phyloP scores from a whole-genome alignment of 2,329 filamentous ascomycete species.

The Aspergillus ochraceus region DNA sequence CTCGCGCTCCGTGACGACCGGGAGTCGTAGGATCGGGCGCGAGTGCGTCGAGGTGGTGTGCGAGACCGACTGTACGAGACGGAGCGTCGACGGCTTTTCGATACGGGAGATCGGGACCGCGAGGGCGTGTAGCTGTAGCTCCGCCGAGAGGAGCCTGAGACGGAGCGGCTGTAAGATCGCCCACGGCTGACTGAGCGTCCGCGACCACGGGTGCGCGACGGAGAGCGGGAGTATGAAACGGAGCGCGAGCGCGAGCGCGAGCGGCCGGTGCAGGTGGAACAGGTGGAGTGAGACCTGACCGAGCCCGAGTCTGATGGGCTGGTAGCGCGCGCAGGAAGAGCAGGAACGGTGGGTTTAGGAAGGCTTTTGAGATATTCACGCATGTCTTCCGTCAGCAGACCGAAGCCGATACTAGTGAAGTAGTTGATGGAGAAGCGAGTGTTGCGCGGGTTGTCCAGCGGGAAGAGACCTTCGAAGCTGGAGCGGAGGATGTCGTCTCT shows the following conservation, averaged over 20 bases:
- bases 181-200: conserved; percentile 25
- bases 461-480: conserved; percentile 83
- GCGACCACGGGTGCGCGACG: conserved; percentile 31
- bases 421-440: conserved; percentile 98
- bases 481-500: conserved; percentile 76
- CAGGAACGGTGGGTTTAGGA: conserved; percentile 77
- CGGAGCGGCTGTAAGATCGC: conserved; percentile 33
- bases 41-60: conserved; percentile 28
- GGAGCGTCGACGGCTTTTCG: conserved; percentile 31
- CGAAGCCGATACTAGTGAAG: conserved; percentile 98
- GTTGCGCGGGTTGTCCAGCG: conserved; percentile 82
- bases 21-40: conserved; percentile 29
- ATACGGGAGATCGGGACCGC: conserved; percentile 35
- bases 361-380: conserved; percentile 85
- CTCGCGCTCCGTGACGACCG: conserved; percentile 25
- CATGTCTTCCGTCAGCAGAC: conserved; percentile 91
- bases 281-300: conserved; percentile 44
- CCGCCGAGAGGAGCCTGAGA: conserved; percentile 32
- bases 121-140: conserved; percentile 38
- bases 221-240: conserved; percentile 37
- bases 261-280: conserved; percentile 29
- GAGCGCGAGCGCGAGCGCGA: conserved; percentile 49
- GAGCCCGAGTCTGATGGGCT: conserved; percentile 70
- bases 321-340: conserved; percentile 57
- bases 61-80: conserved; percentile 36